Evolutionary conservation across 2,329 filamentous ascomycete genomes (phyloP).

Genomic region (Xylariaceae sp.): DNA sequence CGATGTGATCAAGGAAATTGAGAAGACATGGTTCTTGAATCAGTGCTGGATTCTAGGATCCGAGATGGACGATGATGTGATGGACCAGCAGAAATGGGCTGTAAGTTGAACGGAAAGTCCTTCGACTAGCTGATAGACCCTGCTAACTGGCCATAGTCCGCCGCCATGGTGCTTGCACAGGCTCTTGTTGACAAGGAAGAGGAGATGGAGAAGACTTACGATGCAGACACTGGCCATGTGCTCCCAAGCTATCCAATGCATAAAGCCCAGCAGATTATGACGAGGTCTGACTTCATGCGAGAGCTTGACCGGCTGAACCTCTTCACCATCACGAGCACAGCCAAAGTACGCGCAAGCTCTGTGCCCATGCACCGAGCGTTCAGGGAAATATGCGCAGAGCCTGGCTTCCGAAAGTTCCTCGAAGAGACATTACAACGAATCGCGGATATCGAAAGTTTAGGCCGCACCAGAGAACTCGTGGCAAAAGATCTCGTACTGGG

Average conservation of each 20-base stretch:
- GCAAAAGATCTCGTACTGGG: constrained; percentile 91
- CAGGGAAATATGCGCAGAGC: constrained; percentile 75
- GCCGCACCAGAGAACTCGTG: constrained; percentile 90
- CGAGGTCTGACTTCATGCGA: constrained; percentile 91
- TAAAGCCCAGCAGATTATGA: constrained; percentile 90
- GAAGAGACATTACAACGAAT: constrained; percentile 86
- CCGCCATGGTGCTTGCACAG: constrained; percentile 90
- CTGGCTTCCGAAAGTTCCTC: constrained; percentile 82
- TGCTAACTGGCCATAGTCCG: constrained; percentile 61
- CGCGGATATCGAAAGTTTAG: constrained; percentile 88
- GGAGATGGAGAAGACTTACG: constrained; percentile 68
- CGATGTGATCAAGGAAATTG: constrained; percentile 70
- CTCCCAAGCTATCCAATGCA: constrained; percentile 83
- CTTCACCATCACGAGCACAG: constrained; percentile 88
- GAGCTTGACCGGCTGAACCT: constrained; percentile 92
- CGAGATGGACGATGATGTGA: constrained; percentile 94
- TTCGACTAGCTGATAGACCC: background rate
- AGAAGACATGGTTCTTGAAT: constrained; percentile 81
- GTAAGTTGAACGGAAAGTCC: constrained; percentile 55
- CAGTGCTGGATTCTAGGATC: constrained; percentile 77
- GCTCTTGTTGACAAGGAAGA: constrained; percentile 86
- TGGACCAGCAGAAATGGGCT: constrained; percentile 97
- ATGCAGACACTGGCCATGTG: constrained; percentile 71
- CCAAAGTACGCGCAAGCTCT: constrained; percentile 87
- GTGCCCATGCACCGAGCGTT: constrained; percentile 97